Conservation (phyloP, 1,284 basidiomycete species). For the Salmacisia buchloeana region DNA sequence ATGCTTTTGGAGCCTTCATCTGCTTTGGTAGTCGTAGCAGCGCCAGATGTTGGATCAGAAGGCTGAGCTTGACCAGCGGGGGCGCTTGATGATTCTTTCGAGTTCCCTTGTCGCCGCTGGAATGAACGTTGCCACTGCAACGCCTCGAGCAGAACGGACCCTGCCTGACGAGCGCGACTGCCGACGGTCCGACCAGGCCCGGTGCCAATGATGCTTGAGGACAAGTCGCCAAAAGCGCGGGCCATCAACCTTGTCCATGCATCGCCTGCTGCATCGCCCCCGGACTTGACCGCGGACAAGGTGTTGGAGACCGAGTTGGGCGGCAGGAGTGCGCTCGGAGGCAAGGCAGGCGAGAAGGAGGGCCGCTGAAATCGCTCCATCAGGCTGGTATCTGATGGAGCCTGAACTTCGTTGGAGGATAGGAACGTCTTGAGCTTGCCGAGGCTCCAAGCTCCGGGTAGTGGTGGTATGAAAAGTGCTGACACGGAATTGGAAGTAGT, state of each 20-base stretch:
- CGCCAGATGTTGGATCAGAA: neutral
- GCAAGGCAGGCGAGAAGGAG: neutral
- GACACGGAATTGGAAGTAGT: no score
- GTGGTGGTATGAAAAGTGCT: neutral
- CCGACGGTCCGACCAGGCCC: no score
- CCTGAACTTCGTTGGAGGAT: neutral
- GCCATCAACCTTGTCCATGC: neutral
- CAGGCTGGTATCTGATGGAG: neutral
- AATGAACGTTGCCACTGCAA: neutral
- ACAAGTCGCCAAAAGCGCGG: neutral
- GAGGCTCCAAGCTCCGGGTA: neutral
- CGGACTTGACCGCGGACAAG: neutral
- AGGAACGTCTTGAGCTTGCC: neutral
- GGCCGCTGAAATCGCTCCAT: neutral
- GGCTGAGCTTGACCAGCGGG: neutral
- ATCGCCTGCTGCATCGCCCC: neutral
- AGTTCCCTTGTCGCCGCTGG: neutral
- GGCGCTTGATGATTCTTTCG: no score
- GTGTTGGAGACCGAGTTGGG: neutral
- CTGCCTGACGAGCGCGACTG: neutral
- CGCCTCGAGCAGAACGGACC: neutral
- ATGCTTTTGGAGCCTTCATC: neutral
- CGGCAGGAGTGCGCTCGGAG: neutral
- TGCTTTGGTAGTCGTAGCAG: neutral
- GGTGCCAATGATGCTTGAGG: neutral